These are phyloP conservation scores for Pythium plurisporium DNA, from an alignment of 352 stramenopile genomes.

Conservation along the genomic window DNA sequence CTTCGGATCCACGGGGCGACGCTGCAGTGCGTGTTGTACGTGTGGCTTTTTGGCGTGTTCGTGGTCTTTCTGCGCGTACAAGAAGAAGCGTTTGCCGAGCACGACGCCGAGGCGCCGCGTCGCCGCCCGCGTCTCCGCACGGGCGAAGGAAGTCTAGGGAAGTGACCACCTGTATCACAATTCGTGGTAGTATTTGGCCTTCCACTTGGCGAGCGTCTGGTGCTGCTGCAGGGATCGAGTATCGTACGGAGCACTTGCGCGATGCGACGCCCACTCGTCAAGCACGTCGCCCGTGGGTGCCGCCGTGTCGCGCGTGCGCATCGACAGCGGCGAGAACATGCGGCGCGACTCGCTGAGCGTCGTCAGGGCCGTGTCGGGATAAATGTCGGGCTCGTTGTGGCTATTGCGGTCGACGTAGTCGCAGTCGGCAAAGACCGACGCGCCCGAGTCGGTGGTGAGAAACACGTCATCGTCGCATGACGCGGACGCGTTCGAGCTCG, in stretches of 20 bases:
- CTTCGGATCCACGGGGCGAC: conserved; percentile 46
- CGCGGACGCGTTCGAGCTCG: conserved; percentile 3
- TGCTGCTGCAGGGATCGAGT: too few species aligned
- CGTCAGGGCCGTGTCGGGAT: conserved; percentile 6
- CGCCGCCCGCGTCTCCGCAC: neutral
- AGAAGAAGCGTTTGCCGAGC: conserved; percentile 47
- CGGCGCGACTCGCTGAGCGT: neutral
- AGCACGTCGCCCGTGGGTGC: conserved; percentile 9
- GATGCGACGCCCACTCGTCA: conserved; percentile 9
- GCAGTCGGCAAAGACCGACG: neutral
- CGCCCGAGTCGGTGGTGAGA: neutral
- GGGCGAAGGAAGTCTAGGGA: neutral
- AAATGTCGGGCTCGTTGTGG: neutral
- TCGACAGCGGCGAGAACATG: conserved; percentile 1
- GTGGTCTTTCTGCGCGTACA: conserved; percentile 60
- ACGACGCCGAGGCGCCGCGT: neutral
- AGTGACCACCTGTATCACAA: conserved; percentile 10
- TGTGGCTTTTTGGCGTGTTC: conserved; percentile 52
- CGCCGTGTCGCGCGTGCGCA: conserved; percentile 9
- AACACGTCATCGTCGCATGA: conserved; percentile 2
- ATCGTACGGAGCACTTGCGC: neutral
- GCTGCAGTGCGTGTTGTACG: conserved; percentile 60
- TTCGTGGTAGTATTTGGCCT: conserved; percentile 24
- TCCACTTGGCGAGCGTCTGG: conserved; percentile 23
- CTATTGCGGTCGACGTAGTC: neutral